Base-by-base conservation (phyloP, 164 flowering plant species). In the Dillenia suffruticosa region DNA sequence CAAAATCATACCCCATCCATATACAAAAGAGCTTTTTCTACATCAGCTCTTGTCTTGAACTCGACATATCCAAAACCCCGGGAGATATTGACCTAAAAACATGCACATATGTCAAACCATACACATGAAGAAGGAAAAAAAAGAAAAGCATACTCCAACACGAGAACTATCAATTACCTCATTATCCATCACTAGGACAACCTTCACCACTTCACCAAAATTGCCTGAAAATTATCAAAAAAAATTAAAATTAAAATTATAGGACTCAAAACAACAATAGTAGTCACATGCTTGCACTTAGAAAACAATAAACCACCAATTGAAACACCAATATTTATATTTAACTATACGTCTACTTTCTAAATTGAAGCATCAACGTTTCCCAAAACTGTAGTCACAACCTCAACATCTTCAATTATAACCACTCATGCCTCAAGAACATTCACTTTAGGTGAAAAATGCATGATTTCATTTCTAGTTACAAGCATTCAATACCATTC, bases 61-160 rank as follows among this genome's bases (percentile, higher is more conserved):
- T 88, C 91, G 47, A 94, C 99, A 82, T 91, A 94, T 46, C 87
- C 99, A 83, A 74, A 84, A 60, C 96, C 99, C 68, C 80, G 82
- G 32, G 97, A 90, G 68, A 91, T 89, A 68, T 91, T 89, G 46
- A 91, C 97, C 97, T 94, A 84, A 13, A 68, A 63, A 55, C 9
- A 63, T n/a, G 17, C 13, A 54, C 13, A 63, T 32, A 19, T 46
- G 11, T 49, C 11, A 64, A 12, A 32, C 15, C 10, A 44, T 46
- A 51, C 26, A 9, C 14, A 47, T 49, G 16, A 32, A 57, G 10
- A 45, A 40, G 45, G 15, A 61, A 8, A n/a, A 19, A 56, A 11
- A 11, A 32, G 22, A 9, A 9, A 13, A 7, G 19, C 46, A 66
- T 44, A 26, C 19, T 26, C 61, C 14, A 9, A 22, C 40, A 51